Evolutionary conservation across 352 stramenopile species (phyloP), one percentile per base, ranked within the genome.

Genomic region (Peronosclerospora sorghi): DNA sequence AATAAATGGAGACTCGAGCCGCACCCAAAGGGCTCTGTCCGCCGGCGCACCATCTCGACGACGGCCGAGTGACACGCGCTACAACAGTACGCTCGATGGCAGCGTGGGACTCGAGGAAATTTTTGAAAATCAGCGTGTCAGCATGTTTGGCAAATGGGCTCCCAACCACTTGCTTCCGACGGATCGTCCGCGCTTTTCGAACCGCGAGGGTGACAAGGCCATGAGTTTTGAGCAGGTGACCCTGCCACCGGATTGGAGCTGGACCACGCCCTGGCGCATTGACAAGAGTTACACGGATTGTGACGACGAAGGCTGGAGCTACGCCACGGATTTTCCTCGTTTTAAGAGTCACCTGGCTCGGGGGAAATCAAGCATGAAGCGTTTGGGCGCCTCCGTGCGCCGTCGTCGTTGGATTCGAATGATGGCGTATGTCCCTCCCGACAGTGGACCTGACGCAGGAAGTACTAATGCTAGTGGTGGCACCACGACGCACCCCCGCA

Each of bases 281-380:
- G 79, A 92, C 64, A 87, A 78, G 62, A 89, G 68, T 49, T 92
- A 92, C 63, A 92, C 79, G 5, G 73, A 92, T 42, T 92, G 79
- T 39, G 76, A 92, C 32, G 79, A 89, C 34, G 76, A 92, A 68
- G 79, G 79, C 17, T 92, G 79, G n/a, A n/a, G n/a, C n/a, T n/a
- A n/a, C n/a, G n/a, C n/a, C n/a, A n/a, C n/a, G n/a, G n/a, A n/a
- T n/a, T 92, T 92, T 35, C 79, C 76, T 19, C 76, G 79, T 24
- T 92, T 92, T 54, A 92, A 92, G 54, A 60, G 65, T 27, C 79
- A 92, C 40, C 43, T 92, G 20, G 75, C 72, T 23, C 71, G 76
- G 20, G 79, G 79, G 29, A 86, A 84, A 45, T 89, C 76, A 21
- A 87, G 74, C 45, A 80, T 75, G 49, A 81, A 83, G 79, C n/a